phyloP scores from a whole-genome alignment of 768 basidiomycete species.

The Leucogyrophana mollusca region DNA sequence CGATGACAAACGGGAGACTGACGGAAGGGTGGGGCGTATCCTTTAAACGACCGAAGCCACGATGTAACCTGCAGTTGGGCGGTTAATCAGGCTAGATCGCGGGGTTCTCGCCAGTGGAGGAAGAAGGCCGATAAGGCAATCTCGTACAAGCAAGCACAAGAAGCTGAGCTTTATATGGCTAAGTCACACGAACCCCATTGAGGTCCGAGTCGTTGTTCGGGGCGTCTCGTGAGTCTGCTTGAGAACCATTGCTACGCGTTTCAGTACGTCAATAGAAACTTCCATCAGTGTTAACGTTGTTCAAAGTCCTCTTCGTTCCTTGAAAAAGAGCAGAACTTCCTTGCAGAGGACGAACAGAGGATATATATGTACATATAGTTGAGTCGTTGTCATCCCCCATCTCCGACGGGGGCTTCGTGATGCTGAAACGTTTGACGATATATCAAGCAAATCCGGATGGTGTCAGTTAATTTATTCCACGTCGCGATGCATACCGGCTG shows the following conservation, averaged over 20 bases:
- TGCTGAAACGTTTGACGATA: too few relatives aligned
- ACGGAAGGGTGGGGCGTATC: conserved; percentile 20
- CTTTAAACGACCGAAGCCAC: conserved; percentile 35
- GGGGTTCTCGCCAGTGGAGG: conserved; percentile 53
- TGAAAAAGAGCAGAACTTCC: conserved; percentile 20
- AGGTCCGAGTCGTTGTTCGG: conserved; percentile 7
- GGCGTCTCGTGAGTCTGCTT: conserved; percentile 21
- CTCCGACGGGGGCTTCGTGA: conserved; percentile 3
- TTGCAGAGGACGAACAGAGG: conserved; percentile 9
- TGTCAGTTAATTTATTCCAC: conserved; percentile 12
- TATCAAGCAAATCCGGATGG: background rate
- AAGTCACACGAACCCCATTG: conserved; percentile 25
- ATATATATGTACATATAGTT: conserved; percentile 36
- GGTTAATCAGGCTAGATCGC: conserved; percentile 54
- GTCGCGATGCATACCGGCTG: conserved; percentile 42
- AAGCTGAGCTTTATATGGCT: conserved; percentile 22
- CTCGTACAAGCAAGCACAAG: conserved; percentile 15
- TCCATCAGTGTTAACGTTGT: conserved; percentile 32
- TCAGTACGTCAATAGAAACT: conserved; percentile 32
- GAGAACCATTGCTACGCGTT: conserved; percentile 24
- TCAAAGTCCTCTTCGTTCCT: conserved; percentile 23
- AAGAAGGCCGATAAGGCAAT: conserved; percentile 37
- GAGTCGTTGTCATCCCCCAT: conserved; percentile 1
- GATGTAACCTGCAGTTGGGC: conserved; percentile 38
- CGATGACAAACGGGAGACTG: conserved; percentile 34